A percentile compares a stretch with the other conserved stretches of the same genome.
phyloP scores from a whole-genome alignment of 257 asterid genomes.

The Craterostigma plantagineum region DNA sequence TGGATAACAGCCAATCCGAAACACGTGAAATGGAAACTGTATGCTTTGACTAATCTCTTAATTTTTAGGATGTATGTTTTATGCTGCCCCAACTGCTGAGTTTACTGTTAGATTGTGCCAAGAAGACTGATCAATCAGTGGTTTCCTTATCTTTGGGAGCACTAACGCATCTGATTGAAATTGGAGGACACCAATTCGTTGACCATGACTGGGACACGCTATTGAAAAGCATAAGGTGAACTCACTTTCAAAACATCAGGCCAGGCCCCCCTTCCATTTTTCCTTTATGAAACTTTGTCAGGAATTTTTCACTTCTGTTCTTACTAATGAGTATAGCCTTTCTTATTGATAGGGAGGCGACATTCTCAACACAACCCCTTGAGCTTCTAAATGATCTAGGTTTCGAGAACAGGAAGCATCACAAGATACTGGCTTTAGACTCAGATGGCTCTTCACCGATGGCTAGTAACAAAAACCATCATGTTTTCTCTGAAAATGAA shows the following conservation, averaged over 20 bases:
- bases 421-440: constrained; percentile 22
- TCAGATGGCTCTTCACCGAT: constrained; percentile 25
- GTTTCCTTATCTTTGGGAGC: constrained; percentile 96
- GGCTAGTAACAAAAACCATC: constrained; percentile 15
- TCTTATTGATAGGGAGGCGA: constrained; percentile 76
- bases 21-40: too few relatives aligned
- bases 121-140: constrained; percentile 86
- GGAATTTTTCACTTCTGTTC: neutral
- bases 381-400: constrained; percentile 90
- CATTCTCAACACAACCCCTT: constrained; percentile 91
- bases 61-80: constrained; percentile 82
- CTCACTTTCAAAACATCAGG: too few relatives aligned
- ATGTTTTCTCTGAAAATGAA: too few relatives aligned
- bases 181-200: constrained; percentile 98
- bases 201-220: constrained; percentile 88
- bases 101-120: constrained; percentile 93
- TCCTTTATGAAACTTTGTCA: neutral
- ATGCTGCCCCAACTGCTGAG: constrained; percentile 92
- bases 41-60: constrained; percentile 4
- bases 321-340: constrained; percentile 1
- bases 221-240: constrained; percentile 80
- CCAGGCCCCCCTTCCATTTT: constrained; percentile 1
- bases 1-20: too few relatives aligned
- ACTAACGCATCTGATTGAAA: constrained; percentile 89
- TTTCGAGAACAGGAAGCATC: constrained; percentile 47